These are phyloP conservation scores for Saturnispora galanensis DNA, from an alignment of 805 yeast species.

Conservation along the genomic window DNA sequence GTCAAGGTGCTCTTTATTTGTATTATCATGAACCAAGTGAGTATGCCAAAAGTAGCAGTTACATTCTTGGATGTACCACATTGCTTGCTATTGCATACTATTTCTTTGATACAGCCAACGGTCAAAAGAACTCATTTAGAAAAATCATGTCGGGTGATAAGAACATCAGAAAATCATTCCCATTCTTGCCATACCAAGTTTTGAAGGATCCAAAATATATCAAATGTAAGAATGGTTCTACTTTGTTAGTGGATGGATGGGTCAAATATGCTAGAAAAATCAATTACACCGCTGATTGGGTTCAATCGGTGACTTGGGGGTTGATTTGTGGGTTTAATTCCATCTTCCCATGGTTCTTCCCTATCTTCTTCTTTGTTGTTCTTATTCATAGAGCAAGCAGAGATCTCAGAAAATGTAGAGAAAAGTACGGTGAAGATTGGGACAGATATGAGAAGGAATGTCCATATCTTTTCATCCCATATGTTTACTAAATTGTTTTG, in stretches of 20 bases:
- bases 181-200: conserved; percentile 79
- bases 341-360: conserved; percentile 94
- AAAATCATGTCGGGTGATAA: conserved; percentile 73
- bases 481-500: conserved; percentile 40
- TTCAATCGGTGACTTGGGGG: conserved; percentile 86
- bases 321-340: conserved; percentile 80
- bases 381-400: conserved; percentile 82
- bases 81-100: conserved; percentile 65
- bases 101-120: conserved; percentile 90
- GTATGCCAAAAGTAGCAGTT: conserved; percentile 60
- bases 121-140: conserved; percentile 91
- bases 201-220: conserved; percentile 79
- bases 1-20: conserved; percentile 82
- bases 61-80: conserved; percentile 47
- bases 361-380: conserved; percentile 78
- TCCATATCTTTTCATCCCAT: conserved; percentile 89
- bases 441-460: conserved; percentile 73
- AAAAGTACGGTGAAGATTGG: conserved; percentile 94
- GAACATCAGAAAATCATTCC: conserved; percentile 76
- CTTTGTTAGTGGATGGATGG: conserved; percentile 90
- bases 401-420: conserved; percentile 75
- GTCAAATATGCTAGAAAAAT: conserved; percentile 85
- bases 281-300: conserved; percentile 91
- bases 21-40: conserved; percentile 77
- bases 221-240: conserved; percentile 75